phyloP scores from a whole-genome alignment of 768 basidiomycete genomes.

The Boletus insuetus region DNA sequence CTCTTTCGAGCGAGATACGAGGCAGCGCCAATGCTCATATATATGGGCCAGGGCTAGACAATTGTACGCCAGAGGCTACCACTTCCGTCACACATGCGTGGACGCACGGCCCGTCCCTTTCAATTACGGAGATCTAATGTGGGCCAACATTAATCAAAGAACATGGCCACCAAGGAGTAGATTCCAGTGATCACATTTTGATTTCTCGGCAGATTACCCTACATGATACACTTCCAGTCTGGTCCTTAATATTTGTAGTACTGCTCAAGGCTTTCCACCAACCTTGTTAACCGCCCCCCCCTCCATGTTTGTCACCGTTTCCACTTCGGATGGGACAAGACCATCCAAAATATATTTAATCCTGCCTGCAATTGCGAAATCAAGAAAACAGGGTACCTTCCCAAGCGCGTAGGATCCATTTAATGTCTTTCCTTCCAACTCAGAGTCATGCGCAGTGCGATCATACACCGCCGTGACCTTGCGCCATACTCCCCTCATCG shows the following conservation, averaged over 20 bases:
- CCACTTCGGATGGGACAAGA: slow-evolving; percentile 12
- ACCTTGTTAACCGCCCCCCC: slow-evolving; percentile 8
- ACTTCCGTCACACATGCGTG: too few species aligned
- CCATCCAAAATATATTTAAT: slow-evolving; percentile 8
- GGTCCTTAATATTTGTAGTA: slow-evolving; percentile 9
- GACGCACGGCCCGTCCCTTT: too few species aligned
- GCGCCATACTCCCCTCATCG: slow-evolving; percentile 29
- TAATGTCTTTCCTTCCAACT: neutral
- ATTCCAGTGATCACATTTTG: neutral
- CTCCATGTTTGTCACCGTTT: slow-evolving; percentile 1
- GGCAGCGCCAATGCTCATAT: too few species aligned
- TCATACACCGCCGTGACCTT: slow-evolving; percentile 15
- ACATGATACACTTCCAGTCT: too few species aligned
- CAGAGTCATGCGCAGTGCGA: neutral
- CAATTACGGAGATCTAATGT: too few species aligned
- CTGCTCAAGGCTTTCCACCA: slow-evolving; percentile 17
- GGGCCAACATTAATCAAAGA: too few species aligned
- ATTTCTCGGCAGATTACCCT: neutral
- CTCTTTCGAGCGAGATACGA: too few species aligned
- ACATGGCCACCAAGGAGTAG: neutral
- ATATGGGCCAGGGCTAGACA: too few species aligned
- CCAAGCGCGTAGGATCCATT: slow-evolving; percentile 12
- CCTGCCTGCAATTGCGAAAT: slow-evolving; percentile 21
- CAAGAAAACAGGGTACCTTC: slow-evolving; percentile 16
- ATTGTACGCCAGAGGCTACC: too few species aligned